These are phyloP conservation scores for Penicillium goetzii DNA, from an alignment of 495 filamentous ascomycete species.

Conservation along the genomic window DNA sequence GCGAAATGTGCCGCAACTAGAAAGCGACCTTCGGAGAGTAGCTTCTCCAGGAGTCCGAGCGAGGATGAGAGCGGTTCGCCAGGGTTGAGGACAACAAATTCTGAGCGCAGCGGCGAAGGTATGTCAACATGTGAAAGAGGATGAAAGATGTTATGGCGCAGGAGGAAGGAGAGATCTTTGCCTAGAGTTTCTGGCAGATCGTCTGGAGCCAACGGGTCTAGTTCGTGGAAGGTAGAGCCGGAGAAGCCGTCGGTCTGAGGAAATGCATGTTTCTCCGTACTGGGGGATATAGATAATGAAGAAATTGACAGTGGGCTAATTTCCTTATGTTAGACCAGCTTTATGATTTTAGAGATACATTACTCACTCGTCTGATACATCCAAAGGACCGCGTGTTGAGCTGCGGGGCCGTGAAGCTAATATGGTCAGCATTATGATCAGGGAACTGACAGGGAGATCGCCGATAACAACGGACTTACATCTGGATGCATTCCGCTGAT, in stretches of 20 bases:
- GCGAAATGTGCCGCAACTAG: slow-evolving; percentile 59
- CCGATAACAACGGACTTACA: slow-evolving; percentile 33
- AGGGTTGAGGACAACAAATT: slow-evolving; percentile 43
- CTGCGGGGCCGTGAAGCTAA: slow-evolving; percentile 54
- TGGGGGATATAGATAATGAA: slow-evolving; percentile 18
- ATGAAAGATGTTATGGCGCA: slow-evolving; percentile 80
- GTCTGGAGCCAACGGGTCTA: slow-evolving; percentile 42
- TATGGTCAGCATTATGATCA: slow-evolving; percentile 25
- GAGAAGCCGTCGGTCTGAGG: slow-evolving; percentile 27
- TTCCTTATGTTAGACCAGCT: slow-evolving; percentile 3
- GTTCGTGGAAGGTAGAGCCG: slow-evolving; percentile 35
- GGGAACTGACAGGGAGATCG: not conserved
- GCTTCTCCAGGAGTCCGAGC: slow-evolving; percentile 60
- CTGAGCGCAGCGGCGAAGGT: slow-evolving; percentile 62
- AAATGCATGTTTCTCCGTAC: slow-evolving; percentile 16
- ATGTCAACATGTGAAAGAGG: slow-evolving; percentile 68
- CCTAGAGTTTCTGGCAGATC: slow-evolving; percentile 43
- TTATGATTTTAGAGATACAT: not conserved
- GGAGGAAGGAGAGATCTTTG: slow-evolving; percentile 80
- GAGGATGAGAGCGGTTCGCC: slow-evolving; percentile 43
- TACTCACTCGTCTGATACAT: slow-evolving; percentile 53
- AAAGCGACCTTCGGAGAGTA: slow-evolving; percentile 71
- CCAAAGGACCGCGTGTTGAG: slow-evolving; percentile 56
- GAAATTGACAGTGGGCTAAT: slow-evolving; percentile 32
- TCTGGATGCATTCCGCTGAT: slow-evolving; percentile 44